Base-by-base conservation (phyloP, 176 grass and related monocot genomes). In the Puya raimondii region DNA sequence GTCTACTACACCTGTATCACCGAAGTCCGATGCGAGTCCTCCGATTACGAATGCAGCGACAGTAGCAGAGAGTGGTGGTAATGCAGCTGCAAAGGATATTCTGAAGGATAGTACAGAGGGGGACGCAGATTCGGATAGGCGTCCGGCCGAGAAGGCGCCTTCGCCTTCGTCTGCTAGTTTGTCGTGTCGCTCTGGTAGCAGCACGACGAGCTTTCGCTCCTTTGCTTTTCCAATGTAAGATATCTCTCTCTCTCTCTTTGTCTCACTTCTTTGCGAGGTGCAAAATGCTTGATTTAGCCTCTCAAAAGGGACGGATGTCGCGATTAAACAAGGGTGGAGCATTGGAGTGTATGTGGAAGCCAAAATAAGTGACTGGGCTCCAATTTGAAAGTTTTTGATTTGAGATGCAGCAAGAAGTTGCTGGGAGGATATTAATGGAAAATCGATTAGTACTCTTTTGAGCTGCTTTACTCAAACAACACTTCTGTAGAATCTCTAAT, bases 171-270 rank as follows among this genome's bases (percentile, higher is more conserved):
- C 33, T 25, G 15, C 82, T 18, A 85, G 52, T 77, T 7, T 72
- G 26, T 84, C 83, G 0, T 75, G 82, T 63, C 75, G 61, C 2
- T 90, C 85, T 22, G 77, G 85, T 72, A 80, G 80, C 68, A 85
- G 83, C 67, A 73, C 79, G 10, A 74, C 80, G 22, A 81, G 78
- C 56, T 72, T 74, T 49, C 66, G 27, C 49, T 82, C 84, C 70
- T 96, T 96, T 25, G 87, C 84, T 8, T 96, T 91, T 59, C 88
- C 88, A 15, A 85, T 96, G 91, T 96, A 96, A 74, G 85, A 3
- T 33, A 1, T 26, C 25, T 26, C 25, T 26, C 17, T 73, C 83
- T 85, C 56, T 75, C 25, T 22, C 47, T 61, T 14, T 27, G 22
- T 72, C 26, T 72, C 42, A 20, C 47, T 15, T 3, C 70, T 75